A percentile compares a stretch with the other conserved stretches of the same genome.
Conservation (phyloP, 2,329 filamentous ascomycete species). For the Fusarium robinianum region DNA sequence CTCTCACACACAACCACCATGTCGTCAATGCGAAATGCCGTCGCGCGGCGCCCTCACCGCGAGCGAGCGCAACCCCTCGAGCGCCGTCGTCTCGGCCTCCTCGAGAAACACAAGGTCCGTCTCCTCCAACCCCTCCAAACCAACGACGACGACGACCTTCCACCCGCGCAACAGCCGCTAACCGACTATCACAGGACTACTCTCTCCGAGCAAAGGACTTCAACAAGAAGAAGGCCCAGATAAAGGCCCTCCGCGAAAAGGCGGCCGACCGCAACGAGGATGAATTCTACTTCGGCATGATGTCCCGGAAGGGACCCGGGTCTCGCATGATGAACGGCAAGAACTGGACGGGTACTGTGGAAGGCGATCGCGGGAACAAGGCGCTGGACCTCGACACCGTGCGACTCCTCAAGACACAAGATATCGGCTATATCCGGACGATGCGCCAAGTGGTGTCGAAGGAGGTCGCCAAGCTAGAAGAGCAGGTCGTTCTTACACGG, state of each 20-base stretch:
- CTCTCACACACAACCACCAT: constrained; percentile 39
- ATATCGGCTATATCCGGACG: constrained; percentile 66
- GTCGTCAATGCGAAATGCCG: constrained; percentile 66
- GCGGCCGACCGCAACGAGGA: constrained; percentile 70
- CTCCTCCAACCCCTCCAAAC: constrained; percentile 7
- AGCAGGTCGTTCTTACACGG: constrained; percentile 53
- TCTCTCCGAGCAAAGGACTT: constrained; percentile 67
- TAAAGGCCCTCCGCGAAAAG: constrained; percentile 64
- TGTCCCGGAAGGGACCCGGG: constrained; percentile 62
- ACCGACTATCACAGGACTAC: constrained; percentile 57
- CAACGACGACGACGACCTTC: too few species aligned
- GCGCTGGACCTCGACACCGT: constrained; percentile 61
- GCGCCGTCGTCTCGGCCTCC: constrained; percentile 83
- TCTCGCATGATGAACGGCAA: constrained; percentile 54
- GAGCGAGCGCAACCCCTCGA: constrained; percentile 88
- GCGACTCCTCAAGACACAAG: constrained; percentile 70
- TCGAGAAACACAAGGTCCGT: constrained; percentile 89
- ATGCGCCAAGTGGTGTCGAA: constrained; percentile 63
- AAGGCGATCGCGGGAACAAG: constrained; percentile 62
- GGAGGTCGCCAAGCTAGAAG: constrained; percentile 60
- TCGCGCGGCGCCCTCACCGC: constrained; percentile 82
- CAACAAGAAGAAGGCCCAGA: constrained; percentile 65
- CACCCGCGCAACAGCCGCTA: constrained; percentile 3
- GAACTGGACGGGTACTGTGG: constrained; percentile 58
- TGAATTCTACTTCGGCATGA: constrained; percentile 75